Conservation (phyloP, 108 stramenopile genomes). For the Parietichytrium sp. region DNA sequence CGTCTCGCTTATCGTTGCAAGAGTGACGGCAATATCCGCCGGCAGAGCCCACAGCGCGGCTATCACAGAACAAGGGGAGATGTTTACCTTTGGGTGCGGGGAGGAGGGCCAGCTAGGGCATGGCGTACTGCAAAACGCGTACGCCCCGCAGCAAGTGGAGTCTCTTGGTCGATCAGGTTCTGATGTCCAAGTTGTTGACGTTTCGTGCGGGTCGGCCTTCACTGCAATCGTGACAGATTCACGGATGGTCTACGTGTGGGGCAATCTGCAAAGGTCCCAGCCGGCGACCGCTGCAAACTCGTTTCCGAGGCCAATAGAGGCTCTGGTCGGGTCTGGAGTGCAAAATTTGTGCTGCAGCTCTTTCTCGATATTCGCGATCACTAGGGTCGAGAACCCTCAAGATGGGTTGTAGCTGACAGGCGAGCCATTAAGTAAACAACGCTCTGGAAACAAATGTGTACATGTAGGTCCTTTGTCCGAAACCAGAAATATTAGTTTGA, state of each 20-base stretch:
- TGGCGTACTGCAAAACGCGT: conserved; percentile 36
- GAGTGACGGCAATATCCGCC: conserved; percentile 49
- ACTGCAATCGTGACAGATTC: neutral
- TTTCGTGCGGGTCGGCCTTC: neutral
- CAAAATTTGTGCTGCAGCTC: neutral
- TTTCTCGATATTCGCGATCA: neutral
- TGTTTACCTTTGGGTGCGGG: conserved; percentile 41
- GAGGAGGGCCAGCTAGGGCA: conserved; percentile 59
- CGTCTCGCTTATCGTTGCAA: neutral
- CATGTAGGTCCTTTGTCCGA: no score
- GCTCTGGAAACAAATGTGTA: no score
- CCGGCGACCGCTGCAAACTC: neutral
- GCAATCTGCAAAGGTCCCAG: neutral
- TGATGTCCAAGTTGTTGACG: neutral
- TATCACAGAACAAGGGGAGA: conserved; percentile 52
- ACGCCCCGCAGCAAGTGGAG: conserved; percentile 44
- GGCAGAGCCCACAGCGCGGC: conserved; percentile 57
- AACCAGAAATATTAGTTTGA: no score
- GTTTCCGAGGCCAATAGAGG: neutral
- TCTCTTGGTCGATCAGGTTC: neutral
- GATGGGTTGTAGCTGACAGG: neutral
- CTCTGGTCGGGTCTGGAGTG: neutral
- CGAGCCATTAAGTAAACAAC: no score
- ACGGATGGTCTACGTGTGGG: conserved; percentile 16
- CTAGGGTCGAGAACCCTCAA: conserved; percentile 8